These are phyloP conservation scores for Arbutus unedo DNA, from an alignment of 148 eudicot species.

Conservation along the genomic window DNA sequence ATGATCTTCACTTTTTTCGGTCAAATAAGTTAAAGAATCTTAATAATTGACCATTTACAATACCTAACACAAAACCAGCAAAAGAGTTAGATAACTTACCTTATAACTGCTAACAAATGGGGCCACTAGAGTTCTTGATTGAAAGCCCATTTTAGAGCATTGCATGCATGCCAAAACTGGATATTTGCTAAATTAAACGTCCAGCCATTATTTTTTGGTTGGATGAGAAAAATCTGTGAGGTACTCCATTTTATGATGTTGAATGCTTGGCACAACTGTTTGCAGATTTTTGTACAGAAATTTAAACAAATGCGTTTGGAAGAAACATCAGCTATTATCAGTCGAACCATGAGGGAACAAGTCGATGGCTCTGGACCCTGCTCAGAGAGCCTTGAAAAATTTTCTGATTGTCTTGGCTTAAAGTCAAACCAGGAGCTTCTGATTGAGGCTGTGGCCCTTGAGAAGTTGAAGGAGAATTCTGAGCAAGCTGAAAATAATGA, in stretches of 20 bases:
- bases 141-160: slow-evolving; percentile 5
- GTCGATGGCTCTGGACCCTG: slow-evolving; percentile 58
- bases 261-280: slow-evolving; percentile 15
- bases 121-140: background rate
- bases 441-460: slow-evolving; percentile 94
- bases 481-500: slow-evolving; percentile 84
- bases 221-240: background rate
- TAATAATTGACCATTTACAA: background rate
- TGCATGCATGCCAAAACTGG: background rate
- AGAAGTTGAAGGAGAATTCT: slow-evolving; percentile 83
- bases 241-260: background rate
- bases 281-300: slow-evolving; percentile 58
- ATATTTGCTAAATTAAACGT: background rate
- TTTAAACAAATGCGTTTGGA: slow-evolving; percentile 46
- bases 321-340: slow-evolving; percentile 41
- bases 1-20: background rate
- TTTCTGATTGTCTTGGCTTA: slow-evolving; percentile 66
- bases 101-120: background rate
- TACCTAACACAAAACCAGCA: background rate
- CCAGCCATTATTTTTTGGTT: background rate
- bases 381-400: slow-evolving; percentile 48
- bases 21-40: background rate
- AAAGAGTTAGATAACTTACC: background rate
- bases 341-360: slow-evolving; percentile 62
- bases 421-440: slow-evolving; percentile 84